Evolutionary conservation across 2,329 filamentous ascomycete genomes (phyloP).

Genomic region (Fusarium coffeatum): DNA sequence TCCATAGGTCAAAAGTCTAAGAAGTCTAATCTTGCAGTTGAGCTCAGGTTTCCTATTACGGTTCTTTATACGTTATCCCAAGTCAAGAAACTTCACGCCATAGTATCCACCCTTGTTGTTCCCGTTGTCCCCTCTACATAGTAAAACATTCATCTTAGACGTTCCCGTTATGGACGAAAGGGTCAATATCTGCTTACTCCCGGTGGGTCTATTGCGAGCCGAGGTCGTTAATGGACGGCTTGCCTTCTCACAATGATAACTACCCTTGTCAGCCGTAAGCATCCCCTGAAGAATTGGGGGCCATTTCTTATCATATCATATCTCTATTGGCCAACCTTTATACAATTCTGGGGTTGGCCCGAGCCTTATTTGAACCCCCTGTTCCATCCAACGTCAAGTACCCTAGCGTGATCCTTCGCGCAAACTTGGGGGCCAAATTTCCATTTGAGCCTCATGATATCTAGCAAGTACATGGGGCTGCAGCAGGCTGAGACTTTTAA

Average conservation of each 20-base stretch:
- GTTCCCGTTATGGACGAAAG: neutral
- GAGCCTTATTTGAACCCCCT: neutral
- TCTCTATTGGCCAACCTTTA: neutral
- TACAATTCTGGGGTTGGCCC: neutral
- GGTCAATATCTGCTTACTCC: neutral
- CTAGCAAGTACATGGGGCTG: neutral
- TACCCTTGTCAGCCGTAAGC: neutral
- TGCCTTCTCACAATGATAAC: neutral
- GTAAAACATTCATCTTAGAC: neutral
- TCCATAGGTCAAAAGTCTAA: neutral
- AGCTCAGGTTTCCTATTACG: neutral
- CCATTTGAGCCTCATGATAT: neutral
- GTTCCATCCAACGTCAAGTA: neutral
- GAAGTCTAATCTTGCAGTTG: neutral
- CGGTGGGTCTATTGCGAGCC: neutral
- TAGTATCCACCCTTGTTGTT: neutral
- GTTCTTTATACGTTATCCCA: neutral
- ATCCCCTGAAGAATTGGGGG: neutral
- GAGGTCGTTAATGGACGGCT: neutral
- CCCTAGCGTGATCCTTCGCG: neutral
- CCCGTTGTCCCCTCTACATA: neutral
- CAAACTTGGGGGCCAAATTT: neutral
- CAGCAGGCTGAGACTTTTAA: neutral
- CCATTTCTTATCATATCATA: neutral
- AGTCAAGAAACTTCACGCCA: neutral